These are phyloP conservation scores for Mallotus japonicus DNA, from an alignment of 441 rosid species.

Conservation along the genomic window DNA sequence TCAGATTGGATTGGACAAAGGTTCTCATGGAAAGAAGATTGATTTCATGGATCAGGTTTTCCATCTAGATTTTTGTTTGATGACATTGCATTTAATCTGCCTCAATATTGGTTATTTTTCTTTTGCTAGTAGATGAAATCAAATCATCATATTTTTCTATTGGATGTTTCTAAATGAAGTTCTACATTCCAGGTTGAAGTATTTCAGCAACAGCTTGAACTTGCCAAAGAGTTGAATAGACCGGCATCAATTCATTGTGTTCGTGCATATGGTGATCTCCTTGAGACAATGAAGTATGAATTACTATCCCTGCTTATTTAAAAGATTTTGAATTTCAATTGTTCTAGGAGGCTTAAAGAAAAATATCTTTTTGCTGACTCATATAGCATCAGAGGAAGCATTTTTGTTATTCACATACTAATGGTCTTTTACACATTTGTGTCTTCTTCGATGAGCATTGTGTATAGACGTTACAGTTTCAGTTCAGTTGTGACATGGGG, in stretches of 20 bases:
- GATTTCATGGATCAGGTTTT: constrained; percentile 71
- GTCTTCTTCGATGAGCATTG: not conserved
- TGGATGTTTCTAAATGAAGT: not conserved
- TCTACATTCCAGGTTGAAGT: constrained; percentile 52
- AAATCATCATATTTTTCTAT: not conserved
- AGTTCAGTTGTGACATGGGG: not conserved
- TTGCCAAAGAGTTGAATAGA: constrained; percentile 72
- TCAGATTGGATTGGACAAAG: constrained; percentile 89
- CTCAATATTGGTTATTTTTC: not conserved
- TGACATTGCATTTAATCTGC: not conserved
- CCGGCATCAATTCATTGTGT: constrained; percentile 89
- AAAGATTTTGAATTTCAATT: not conserved
- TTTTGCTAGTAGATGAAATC: not conserved
- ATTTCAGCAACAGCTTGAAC: constrained; percentile 72
- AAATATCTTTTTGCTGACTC: not conserved
- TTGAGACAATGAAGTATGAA: constrained; percentile 67
- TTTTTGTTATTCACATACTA: not conserved
- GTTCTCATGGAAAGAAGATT: constrained; percentile 62
- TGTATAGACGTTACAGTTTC: not conserved
- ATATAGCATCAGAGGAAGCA: not conserved
- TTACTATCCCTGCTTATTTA: constrained; percentile 4
- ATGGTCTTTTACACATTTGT: too few species aligned
- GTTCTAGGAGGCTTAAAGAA: too few species aligned
- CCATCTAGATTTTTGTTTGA: not conserved
- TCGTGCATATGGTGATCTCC: constrained; percentile 78